phyloP scores from a whole-genome alignment of 495 filamentous ascomycete genomes.

The Cercophora scortea region DNA sequence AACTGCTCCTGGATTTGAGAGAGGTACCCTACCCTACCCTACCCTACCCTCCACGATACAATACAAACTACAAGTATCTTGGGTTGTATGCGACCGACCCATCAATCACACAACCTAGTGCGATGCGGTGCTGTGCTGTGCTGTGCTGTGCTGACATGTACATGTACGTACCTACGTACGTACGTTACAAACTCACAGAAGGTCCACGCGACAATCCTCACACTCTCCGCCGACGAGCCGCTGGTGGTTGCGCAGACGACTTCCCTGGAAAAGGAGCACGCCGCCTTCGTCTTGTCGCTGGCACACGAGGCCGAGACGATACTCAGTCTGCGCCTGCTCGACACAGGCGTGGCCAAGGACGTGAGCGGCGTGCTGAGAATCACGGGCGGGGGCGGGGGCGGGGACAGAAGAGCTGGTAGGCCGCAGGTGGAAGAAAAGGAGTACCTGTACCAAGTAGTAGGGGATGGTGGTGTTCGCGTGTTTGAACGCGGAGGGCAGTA shows the following conservation, averaged over 20 bases:
- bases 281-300: constrained; percentile 57
- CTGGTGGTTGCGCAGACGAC: constrained; percentile 52
- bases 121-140: neutral
- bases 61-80: too few species aligned
- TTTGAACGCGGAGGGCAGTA: constrained; percentile 61
- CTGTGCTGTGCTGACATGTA: constrained; percentile 17
- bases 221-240: constrained; percentile 61
- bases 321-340: constrained; percentile 64
- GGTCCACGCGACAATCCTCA: constrained; percentile 55
- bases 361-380: constrained; percentile 84
- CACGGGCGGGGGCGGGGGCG: constrained; percentile 42
- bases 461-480: constrained; percentile 69
- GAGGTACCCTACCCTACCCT: constrained; percentile 37
- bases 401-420: constrained; percentile 4
- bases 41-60: too few species aligned
- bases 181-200: constrained; percentile 25
- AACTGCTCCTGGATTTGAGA: constrained; percentile 41
- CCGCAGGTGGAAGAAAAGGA: constrained; percentile 52
- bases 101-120: neutral
- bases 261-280: constrained; percentile 61
- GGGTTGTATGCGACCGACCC: too few species aligned
- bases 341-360: constrained; percentile 80
- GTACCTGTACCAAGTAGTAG: constrained; percentile 70
- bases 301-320: constrained; percentile 67
- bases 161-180: too few species aligned